Conservation (phyloP, 371 early-diverging fungal species). For the Mortierella sp. region DNA sequence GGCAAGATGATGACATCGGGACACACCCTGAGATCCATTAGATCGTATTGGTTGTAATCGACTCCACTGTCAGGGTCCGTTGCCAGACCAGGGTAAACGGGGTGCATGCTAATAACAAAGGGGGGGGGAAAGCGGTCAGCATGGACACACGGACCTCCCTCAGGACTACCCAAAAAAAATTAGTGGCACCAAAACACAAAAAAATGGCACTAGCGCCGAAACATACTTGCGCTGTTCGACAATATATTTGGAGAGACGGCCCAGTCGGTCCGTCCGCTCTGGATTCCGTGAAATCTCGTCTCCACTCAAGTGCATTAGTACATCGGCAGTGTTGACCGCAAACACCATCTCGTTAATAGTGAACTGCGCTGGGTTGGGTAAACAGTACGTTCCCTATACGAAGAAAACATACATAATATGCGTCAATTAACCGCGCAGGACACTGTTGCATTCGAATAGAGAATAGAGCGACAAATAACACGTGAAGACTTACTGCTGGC, state of each 20-base stretch:
- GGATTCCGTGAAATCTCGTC: conserved; percentile 74
- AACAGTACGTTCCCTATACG: conserved; percentile 61
- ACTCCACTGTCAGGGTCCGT: conserved; percentile 31
- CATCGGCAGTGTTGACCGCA: conserved; percentile 80
- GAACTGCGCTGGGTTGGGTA: conserved; percentile 89
- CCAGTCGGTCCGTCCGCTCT: conserved; percentile 69
- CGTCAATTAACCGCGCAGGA: neutral
- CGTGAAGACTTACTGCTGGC: conserved; percentile 38
- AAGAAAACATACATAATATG: neutral
- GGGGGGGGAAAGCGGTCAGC: neutral
- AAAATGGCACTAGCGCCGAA: neutral
- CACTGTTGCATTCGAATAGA: neutral
- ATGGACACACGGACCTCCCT: neutral
- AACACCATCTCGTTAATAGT: conserved; percentile 84
- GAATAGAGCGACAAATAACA: too few relatives aligned
- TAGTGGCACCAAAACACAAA: neutral
- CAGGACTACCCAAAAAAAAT: neutral
- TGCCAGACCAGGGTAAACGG: conserved; percentile 46
- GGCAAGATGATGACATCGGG: conserved; percentile 90
- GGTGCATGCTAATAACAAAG: conserved; percentile 28
- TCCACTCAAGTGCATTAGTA: conserved; percentile 71
- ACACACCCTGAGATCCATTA: conserved; percentile 75
- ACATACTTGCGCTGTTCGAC: conserved; percentile 81
- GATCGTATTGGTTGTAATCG: conserved; percentile 73
- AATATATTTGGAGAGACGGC: conserved; percentile 75